Evolutionary conservation across 1,139 yeast genomes (phyloP), one percentile per base, ranked within the genome.

Genomic region (Hyphopichia pseudoburtonii): DNA sequence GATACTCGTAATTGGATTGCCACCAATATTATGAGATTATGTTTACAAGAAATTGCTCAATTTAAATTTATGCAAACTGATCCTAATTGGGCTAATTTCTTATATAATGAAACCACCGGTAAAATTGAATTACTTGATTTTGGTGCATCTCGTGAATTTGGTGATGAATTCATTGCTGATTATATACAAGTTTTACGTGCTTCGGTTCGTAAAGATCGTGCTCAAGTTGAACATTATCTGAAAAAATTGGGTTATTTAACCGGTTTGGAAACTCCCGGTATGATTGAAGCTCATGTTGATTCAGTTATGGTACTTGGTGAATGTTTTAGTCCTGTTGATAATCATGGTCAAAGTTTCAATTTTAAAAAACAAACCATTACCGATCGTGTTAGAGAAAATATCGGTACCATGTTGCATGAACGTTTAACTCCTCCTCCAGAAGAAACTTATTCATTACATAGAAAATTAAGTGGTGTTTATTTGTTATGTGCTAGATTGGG

Each of bases 21-120:
- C 10, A 78, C 88, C 7, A 77, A 84, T 51, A 82, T 92, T 42
- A 86, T 94, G 96, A 76, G 88, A 46, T 71, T 92, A 33, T 89
- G 97, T 54, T 68, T 92, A 35, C 69, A 78, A 49, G 99, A 92
- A 62, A 85, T 94, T 54, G 88, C 88, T 23, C 70, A 78, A 49
- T 90, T 85, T 68, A 78, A 76, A 52, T 92, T 85, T 64, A 92
- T 92, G 99, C 99, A 92, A 64, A 90, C 98, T 1, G 99, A 92
- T 63, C 99, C 99, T 33, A 92, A 92, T 63, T 94, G 98, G 98
- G 97, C 98, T 35, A 92, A 92, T 60, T 94, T 94, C 64, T 66
- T 94, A 44, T 89, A 86, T 66, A 89, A 90, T 55, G 72, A 71
- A 29, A 48, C 67, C 17, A 78, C 86, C 3, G 45, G 52, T n/a